Evolutionary conservation across 2,329 filamentous ascomycete species (phyloP).

Genomic region (Chaetomiaceae sp.): DNA sequence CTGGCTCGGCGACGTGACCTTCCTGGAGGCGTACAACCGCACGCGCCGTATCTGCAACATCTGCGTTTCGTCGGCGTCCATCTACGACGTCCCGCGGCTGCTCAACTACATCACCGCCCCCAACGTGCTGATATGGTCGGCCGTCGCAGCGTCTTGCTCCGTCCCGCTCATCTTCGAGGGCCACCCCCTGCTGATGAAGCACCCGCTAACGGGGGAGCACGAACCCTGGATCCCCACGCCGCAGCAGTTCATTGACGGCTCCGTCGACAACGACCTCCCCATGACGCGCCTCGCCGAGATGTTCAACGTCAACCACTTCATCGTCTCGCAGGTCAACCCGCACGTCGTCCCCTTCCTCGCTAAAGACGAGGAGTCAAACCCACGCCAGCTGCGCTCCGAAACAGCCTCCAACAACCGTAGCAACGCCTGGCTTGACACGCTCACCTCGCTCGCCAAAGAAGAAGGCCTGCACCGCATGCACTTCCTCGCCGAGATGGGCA

Average conservation of each 20-base stretch:
- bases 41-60: conserved; percentile 90
- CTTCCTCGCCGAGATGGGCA: conserved; percentile 71
- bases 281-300: conserved; percentile 87
- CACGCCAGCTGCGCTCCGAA: conserved; percentile 15
- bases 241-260: conserved; percentile 88
- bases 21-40: conserved; percentile 94
- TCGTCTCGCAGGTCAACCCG: conserved; percentile 94
- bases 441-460: conserved; percentile 70
- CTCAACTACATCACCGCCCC: conserved; percentile 92
- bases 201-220: conserved; percentile 71
- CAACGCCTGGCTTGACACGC: conserved; percentile 54
- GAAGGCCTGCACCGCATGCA: conserved; percentile 79
- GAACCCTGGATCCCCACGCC: conserved; percentile 81
- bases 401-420: conserved; percentile 9
- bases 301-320: conserved; percentile 98
- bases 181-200: conserved; percentile 75
- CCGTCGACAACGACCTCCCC: conserved; percentile 88
- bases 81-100: conserved; percentile 80
- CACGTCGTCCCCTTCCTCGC: conserved; percentile 84
- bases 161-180: conserved; percentile 82
- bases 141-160: conserved; percentile 92
- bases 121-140: conserved; percentile 94
- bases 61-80: conserved; percentile 79
- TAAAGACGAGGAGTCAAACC: conserved; percentile 58
- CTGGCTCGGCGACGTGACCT: conserved; percentile 83